Conservation (phyloP, 1,284 basidiomycete species). For the Ganoderma sp. region DNA sequence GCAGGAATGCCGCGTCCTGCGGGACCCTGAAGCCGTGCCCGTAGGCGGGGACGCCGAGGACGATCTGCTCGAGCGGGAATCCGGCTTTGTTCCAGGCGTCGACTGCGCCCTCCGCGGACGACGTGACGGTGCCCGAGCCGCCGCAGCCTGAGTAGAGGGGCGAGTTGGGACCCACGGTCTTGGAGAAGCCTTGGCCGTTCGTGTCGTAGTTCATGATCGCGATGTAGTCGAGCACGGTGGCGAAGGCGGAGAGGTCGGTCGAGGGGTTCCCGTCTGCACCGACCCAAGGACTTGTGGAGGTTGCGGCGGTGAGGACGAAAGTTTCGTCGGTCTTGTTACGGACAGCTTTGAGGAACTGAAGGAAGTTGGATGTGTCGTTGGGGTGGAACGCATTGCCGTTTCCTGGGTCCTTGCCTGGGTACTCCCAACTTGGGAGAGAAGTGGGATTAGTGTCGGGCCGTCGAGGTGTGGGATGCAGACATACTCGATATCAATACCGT, state of each 20-base stretch:
- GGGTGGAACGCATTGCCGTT: conserved; percentile 67
- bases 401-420: conserved; percentile 68
- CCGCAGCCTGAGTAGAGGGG: conserved; percentile 82
- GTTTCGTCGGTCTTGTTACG: conserved; percentile 56
- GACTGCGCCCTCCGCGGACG: conserved; percentile 79
- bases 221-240: conserved; percentile 78
- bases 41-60: conserved; percentile 83
- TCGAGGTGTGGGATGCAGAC: too few relatives aligned
- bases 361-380: conserved; percentile 74
- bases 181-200: conserved; percentile 52
- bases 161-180: conserved; percentile 76
- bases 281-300: conserved; percentile 70
- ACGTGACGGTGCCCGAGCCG: conserved; percentile 60
- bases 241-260: conserved; percentile 72
- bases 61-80: conserved; percentile 79
- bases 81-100: conserved; percentile 78
- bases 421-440: conserved; percentile 71
- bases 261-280: conserved; percentile 62
- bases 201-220: conserved; percentile 91
- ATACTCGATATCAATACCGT: conserved; percentile 80
- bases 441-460: too few relatives aligned
- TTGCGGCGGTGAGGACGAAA: conserved; percentile 78
- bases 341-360: conserved; percentile 77
- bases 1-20: conserved; percentile 47
- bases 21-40: conserved; percentile 65